These are phyloP conservation scores for Amanita pseudoporphyria DNA, from an alignment of 768 basidiomycete genomes.

Conservation along the genomic window DNA sequence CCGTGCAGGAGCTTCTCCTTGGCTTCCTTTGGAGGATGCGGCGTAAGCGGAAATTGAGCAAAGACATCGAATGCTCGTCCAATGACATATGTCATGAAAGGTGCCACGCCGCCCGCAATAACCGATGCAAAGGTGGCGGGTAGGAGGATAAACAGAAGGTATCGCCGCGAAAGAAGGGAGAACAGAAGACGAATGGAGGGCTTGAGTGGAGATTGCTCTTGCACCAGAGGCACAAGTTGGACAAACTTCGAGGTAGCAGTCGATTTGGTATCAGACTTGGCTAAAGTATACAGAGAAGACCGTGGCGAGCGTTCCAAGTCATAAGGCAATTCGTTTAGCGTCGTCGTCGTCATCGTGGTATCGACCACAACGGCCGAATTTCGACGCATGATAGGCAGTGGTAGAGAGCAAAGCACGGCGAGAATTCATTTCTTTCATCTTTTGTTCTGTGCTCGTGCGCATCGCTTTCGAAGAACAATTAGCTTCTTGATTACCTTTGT, in stretches of 20 bases:
- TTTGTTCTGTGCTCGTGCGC: neutral
- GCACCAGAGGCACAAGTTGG: constrained; percentile 1
- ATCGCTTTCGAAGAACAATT: constrained; percentile 1
- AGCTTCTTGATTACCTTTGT: neutral
- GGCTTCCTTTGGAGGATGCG: constrained; percentile 23
- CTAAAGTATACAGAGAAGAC: constrained; percentile 14
- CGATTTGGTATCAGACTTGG: constrained; percentile 10
- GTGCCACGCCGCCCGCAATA: constrained; percentile 60
- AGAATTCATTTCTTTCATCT: neutral
- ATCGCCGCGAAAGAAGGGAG: constrained; percentile 48
- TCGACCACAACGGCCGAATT: neutral
- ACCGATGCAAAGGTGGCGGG: constrained; percentile 62
- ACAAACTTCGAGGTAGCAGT: constrained; percentile 6
- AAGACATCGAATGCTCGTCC: constrained; percentile 72
- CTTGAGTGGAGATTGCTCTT: constrained; percentile 1
- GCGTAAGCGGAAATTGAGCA: constrained; percentile 38
- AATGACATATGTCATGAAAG: constrained; percentile 80
- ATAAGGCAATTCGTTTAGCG: constrained; percentile 7
- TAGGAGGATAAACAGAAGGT: constrained; percentile 46
- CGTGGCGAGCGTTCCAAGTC: constrained; percentile 17
- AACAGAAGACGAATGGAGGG: constrained; percentile 41
- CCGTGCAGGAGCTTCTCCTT: constrained; percentile 45
- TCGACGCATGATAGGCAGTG: neutral
- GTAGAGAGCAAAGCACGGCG: neutral
- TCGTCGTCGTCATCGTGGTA: neutral